phyloP scores from a whole-genome alignment of 345 rosid species.

The Brassica rapa region DNA sequence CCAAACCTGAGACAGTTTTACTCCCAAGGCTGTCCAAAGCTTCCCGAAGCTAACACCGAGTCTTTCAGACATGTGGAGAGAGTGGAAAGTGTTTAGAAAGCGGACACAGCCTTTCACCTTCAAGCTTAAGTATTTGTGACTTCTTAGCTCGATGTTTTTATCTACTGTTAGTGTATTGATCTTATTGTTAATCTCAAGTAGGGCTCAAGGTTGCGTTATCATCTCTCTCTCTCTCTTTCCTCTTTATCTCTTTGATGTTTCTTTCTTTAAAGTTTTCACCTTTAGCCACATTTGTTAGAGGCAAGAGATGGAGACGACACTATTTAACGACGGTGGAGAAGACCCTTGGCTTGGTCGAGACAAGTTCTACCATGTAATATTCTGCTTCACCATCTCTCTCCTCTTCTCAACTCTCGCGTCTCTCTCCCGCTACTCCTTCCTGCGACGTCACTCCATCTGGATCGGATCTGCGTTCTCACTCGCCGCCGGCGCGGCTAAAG shows the following conservation, averaged over 20 bases:
- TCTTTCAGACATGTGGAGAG: background rate
- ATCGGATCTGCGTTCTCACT: slow-evolving; percentile 77
- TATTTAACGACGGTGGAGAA: slow-evolving; percentile 11
- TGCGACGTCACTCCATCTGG: slow-evolving; percentile 58
- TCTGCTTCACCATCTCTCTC: slow-evolving; percentile 68
- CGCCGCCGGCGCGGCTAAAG: slow-evolving; percentile 86
- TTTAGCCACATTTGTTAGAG: background rate
- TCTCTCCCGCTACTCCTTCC: slow-evolving; percentile 50
- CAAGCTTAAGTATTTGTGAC: background rate
- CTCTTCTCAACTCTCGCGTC: slow-evolving; percentile 65
- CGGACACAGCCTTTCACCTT: background rate
- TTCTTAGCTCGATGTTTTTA: background rate
- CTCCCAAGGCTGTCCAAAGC: background rate
- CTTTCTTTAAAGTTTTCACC: too few relatives aligned
- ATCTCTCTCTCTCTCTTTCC: background rate
- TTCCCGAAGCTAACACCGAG: background rate
- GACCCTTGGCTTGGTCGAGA: slow-evolving; percentile 90
- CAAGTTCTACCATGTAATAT: slow-evolving; percentile 82
- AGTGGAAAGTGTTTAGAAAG: background rate
- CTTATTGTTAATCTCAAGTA: background rate
- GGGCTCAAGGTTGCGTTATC: background rate
- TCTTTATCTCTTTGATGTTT: too few relatives aligned
- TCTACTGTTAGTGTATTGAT: background rate
- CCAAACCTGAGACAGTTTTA: background rate
- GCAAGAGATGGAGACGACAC: slow-evolving; percentile 23